Base-by-base conservation (phyloP, 495 filamentous ascomycete genomes). In the Aspergillus homomorphus region DNA sequence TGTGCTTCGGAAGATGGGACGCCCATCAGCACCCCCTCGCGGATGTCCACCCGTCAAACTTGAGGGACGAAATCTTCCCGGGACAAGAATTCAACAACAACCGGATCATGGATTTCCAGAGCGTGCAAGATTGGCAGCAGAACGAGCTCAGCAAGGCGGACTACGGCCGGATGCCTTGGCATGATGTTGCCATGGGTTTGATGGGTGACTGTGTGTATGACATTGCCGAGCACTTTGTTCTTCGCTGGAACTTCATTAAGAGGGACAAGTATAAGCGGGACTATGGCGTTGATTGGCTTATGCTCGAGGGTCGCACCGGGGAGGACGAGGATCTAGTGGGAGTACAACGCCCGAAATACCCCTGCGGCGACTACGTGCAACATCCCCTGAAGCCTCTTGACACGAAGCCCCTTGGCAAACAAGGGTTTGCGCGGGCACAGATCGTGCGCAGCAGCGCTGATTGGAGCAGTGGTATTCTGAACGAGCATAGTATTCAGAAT, bases 1-100 rank as follows among this genome's bases (percentile, higher is more conserved):
- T 97, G n/a, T 97, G 93, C 71, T 98, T 96, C 69, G 93, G 93
- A 3, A 84, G 93, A 23, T 98, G 92, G 92, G 93, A 96, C 61
- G 75, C 80, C 53, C 84, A 89, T 59, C 90, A 95, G 66, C 93
- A 98, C 75, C 84, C 85, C 4, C 80, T 96, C 49, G 80, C 93
- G 8, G 93, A 98, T 68, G 86, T 93, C 6, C 91, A 96, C 65
- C 93, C 93, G 0, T 86, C 85, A 44, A 90, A 87, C 6, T 80
- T 95, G n/a, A 74, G 81, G 20, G 85, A 89, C 53, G 92, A 96
- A 65, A 77, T 97, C 43, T 98, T 93, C 82, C 93, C 93, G 0
- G 93, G 93, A 15, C 93, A 98, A 68, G 93, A 97, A 62, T 98
- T 91, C 77, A 96, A 96, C 72, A 91, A 90, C 69, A 96, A 95